Percentiles rank a stretch among this genome's conserved stretches.
Conservation (phyloP, 2,329 filamentous ascomycete species). For the Dendryphion nanum region DNA sequence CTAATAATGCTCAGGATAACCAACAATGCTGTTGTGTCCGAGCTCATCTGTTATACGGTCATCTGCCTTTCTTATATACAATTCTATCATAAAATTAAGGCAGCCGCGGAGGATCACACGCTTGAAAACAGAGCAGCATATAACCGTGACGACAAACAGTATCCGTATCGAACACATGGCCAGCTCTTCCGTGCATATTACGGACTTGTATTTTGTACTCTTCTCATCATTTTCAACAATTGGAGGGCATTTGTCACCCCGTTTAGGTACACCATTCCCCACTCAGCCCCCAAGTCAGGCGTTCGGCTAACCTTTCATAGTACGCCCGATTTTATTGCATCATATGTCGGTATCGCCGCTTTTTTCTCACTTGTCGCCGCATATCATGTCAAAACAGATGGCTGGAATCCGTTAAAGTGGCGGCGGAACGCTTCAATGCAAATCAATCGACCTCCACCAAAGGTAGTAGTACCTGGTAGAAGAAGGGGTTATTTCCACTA, state of each 20-base stretch:
- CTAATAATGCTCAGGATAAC: constrained; percentile 36
- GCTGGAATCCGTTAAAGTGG: constrained; percentile 27
- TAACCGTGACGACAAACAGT: constrained; percentile 28
- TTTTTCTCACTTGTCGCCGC: constrained; percentile 24
- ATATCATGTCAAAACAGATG: constrained; percentile 25
- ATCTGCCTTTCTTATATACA: constrained; percentile 34
- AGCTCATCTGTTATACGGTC: constrained; percentile 37
- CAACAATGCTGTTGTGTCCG: constrained; percentile 35
- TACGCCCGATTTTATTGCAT: constrained; percentile 13
- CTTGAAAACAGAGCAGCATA: constrained; percentile 24
- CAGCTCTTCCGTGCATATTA: constrained; percentile 27
- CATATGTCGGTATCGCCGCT: constrained; percentile 20
- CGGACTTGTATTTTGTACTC: constrained; percentile 21
- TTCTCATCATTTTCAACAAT: constrained; percentile 27
- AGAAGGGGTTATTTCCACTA: constrained; percentile 20
- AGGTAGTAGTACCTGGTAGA: constrained; percentile 24
- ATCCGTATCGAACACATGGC: constrained; percentile 25
- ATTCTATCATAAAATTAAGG: constrained; percentile 30
- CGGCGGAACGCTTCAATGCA: constrained; percentile 25
- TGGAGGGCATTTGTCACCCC: constrained; percentile 22
- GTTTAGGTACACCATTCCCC: constrained; percentile 2
- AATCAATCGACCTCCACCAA: constrained; percentile 24
- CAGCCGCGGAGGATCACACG: constrained; percentile 20
- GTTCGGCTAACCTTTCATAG: constrained; percentile 2
- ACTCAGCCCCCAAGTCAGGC: constrained; percentile 5